Conservation (phyloP, 2,329 filamentous ascomycete species). For the Ophioceras dolichostomum region DNA sequence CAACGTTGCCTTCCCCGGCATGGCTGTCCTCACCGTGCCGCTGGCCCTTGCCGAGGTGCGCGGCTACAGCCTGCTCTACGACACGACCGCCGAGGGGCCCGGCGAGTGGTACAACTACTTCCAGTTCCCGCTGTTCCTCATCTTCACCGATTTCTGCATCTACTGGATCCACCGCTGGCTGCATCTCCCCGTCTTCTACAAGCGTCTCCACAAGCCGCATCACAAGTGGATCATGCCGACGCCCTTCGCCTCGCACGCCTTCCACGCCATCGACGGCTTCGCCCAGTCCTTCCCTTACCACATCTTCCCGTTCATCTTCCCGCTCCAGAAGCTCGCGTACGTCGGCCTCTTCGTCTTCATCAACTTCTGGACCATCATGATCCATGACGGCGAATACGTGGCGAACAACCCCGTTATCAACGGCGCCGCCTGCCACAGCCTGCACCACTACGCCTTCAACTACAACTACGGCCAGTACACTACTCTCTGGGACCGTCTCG, state of each 20-base stretch:
- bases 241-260: constrained; percentile 83
- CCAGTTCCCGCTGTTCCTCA: constrained; percentile 80
- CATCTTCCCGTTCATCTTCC: constrained; percentile 84
- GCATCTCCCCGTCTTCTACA: constrained; percentile 74
- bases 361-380: constrained; percentile 94
- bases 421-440: constrained; percentile 84
- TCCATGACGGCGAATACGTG: constrained; percentile 91
- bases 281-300: constrained; percentile 86
- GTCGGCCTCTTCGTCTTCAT: constrained; percentile 80
- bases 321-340: constrained; percentile 82
- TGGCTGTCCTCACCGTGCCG: constrained; percentile 70
- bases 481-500: constrained; percentile 80
- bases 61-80: constrained; percentile 80
- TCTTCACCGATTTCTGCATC: constrained; percentile 82
- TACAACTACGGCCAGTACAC: constrained; percentile 95
- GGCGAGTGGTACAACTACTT: constrained; percentile 65
- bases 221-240: constrained; percentile 99
- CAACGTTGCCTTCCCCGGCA: constrained; percentile 62
- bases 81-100: constrained; percentile 61
- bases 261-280: constrained; percentile 89
- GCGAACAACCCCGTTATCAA: constrained; percentile 87
- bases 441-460: constrained; percentile 81
- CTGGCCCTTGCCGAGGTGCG: constrained; percentile 75
- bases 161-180: constrained; percentile 85
- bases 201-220: constrained; percentile 86